Base-by-base conservation (phyloP, 2,329 filamentous ascomycete species). In the Teratosphaeria nubilosa region DNA sequence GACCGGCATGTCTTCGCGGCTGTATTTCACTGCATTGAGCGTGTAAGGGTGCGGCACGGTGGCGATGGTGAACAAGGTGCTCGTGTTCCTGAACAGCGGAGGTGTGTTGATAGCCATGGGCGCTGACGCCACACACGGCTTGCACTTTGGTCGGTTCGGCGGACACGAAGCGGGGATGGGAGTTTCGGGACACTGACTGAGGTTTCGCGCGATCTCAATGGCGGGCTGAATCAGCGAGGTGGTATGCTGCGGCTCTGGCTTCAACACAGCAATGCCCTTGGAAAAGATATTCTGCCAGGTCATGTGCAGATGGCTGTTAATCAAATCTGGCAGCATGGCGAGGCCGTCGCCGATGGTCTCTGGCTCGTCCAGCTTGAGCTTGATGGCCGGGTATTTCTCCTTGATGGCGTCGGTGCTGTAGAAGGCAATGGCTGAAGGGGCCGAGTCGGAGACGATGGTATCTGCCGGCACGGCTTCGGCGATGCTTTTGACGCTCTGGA, bases 1-100 rank as follows among this genome's bases (percentile, higher is more conserved):
- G 7, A 68, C 62, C 57, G 75, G 70, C 51, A 78, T 60, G 10
- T 69, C 76, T 56, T 77, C 61, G 32, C 63, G 66, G 1, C 69
- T 80, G 62, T 84, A 80, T 59, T 84, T 80, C 20, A 97, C 77
- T 13, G 84, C 82, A 56, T 85, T 82, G 50, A 90, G 79, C 1
- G 91, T 96, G 77, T 91, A 95, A 0, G 94, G 94, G 70, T 99
- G 94, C 0, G 92, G 92, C 13, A 97, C 86, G 0, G 86, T 88
- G 59, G 87, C 91, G 62, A 99, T 88, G 2, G 87, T 90, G 76
- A 91, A 97, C 16, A 87, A 70, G 1, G 78, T 79, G 14, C 86
- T 85, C 4, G 80, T 81, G 72, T 96, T 96, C 57, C 81, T 81
- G 72, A 90, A 94, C 20, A 80, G 75, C 2, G 81, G 74, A 2